These are phyloP conservation scores for Microsporum audouinii DNA, from an alignment of 2,329 filamentous ascomycete species.

Conservation along the genomic window DNA sequence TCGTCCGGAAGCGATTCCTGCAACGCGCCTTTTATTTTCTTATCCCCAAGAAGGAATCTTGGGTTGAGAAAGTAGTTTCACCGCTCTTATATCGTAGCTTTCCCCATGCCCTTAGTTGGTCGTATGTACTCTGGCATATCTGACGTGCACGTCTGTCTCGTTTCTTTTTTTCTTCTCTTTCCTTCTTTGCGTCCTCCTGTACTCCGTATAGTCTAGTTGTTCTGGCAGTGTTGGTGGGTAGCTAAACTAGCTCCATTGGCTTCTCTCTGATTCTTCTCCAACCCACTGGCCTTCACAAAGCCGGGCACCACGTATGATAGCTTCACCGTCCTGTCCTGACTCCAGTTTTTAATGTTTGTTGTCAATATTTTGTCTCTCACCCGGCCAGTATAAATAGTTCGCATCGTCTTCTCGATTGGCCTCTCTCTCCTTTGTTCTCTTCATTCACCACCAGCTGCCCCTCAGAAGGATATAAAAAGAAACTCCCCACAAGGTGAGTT, in stretches of 20 bases:
- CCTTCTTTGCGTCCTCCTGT: neutral
- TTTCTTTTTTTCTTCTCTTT: neutral
- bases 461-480: neutral
- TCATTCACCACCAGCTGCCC: neutral
- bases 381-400: neutral
- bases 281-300: neutral
- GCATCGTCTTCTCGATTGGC: neutral
- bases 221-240: neutral
- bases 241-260: neutral
- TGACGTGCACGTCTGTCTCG: neutral
- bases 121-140: neutral
- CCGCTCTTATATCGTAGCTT: neutral
- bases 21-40: neutral
- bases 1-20: neutral
- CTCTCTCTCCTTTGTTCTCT: neutral
- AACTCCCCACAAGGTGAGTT: neutral
- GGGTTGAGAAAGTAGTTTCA: neutral
- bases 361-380: neutral
- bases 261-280: neutral
- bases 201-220: neutral
- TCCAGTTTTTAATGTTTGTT: slow-evolving; percentile 7
- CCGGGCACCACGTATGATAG: neutral
- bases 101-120: neutral
- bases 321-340: neutral
- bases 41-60: neutral